phyloP scores from a whole-genome alignment of 805 yeast genomes.

The Teunomyces stri region DNA sequence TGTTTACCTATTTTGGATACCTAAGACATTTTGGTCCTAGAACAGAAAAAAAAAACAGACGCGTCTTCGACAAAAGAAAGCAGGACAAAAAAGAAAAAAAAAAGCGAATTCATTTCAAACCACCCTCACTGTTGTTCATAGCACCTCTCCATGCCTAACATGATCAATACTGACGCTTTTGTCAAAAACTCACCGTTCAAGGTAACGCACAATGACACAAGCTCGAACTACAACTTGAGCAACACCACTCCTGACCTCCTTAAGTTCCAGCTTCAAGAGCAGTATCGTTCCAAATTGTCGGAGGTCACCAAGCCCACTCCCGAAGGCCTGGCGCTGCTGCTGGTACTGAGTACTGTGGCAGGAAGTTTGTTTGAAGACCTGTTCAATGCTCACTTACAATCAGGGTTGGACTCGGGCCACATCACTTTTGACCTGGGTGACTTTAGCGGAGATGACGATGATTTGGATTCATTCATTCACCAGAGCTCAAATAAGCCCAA shows the following conservation, averaged over 20 bases:
- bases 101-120: not conserved
- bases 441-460: slow-evolving; percentile 9
- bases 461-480: slow-evolving; percentile 15
- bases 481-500: slow-evolving; percentile 19
- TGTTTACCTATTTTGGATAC: too few relatives aligned
- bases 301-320: slow-evolving; percentile 9
- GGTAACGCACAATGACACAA: slow-evolving; percentile 22
- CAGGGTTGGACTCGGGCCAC: slow-evolving; percentile 26
- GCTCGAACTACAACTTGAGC: slow-evolving; percentile 27
- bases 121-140: not conserved
- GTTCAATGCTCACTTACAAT: slow-evolving; percentile 35
- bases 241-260: slow-evolving; percentile 43
- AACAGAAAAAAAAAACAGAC: not conserved
- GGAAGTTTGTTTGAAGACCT: slow-evolving; percentile 26
- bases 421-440: slow-evolving; percentile 9
- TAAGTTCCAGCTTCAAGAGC: slow-evolving; percentile 44
- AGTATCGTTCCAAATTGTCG: slow-evolving; percentile 25
- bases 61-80: not conserved
- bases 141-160: slow-evolving; percentile 9
- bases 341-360: slow-evolving; percentile 8
- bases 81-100: not conserved
- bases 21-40: not conserved
- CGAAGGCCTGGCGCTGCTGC: slow-evolving; percentile 3
- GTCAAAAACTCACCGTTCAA: slow-evolving; percentile 38
- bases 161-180: slow-evolving; percentile 39